phyloP scores from a whole-genome alignment of 768 basidiomycete species.

The Cystofilobasidium macerans region DNA sequence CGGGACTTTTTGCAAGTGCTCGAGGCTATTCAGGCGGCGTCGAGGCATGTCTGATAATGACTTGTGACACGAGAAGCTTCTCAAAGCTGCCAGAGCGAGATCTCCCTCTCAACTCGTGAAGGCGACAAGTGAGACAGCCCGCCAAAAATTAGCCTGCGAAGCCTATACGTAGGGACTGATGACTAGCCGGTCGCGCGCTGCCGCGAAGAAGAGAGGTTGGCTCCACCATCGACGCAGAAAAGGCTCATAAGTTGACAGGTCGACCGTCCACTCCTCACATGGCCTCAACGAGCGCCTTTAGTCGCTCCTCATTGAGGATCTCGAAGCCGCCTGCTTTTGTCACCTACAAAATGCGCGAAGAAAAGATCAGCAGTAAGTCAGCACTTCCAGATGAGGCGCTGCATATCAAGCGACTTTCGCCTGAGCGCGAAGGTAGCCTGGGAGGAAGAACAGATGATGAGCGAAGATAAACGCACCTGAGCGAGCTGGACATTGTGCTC shows the following conservation, averaged over 20 bases:
- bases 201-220: too few species aligned
- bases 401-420: neutral
- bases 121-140: too few species aligned
- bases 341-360: constrained; percentile 47
- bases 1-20: constrained; percentile 60
- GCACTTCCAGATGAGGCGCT: neutral
- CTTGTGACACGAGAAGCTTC: too few species aligned
- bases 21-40: constrained; percentile 44
- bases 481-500: constrained; percentile 97
- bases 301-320: constrained; percentile 65
- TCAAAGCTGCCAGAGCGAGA: too few species aligned
- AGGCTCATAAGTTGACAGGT: too few species aligned
- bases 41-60: neutral
- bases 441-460: neutral
- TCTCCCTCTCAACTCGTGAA: too few species aligned
- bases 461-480: constrained; percentile 56
- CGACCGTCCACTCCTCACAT: too few species aligned
- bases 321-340: constrained; percentile 72
- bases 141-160: too few species aligned
- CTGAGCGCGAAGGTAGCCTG: constrained; percentile 6
- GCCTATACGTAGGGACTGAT: too few species aligned
- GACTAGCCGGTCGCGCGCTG: too few species aligned
- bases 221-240: too few species aligned
- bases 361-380: neutral
- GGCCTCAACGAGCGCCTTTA: constrained; percentile 74